A percentile compares a stretch with the other conserved stretches of the same genome.
These are phyloP conservation scores for Sphaerostilbella broomeana DNA, from an alignment of 2,329 filamentous ascomycete genomes.

Conservation along the genomic window DNA sequence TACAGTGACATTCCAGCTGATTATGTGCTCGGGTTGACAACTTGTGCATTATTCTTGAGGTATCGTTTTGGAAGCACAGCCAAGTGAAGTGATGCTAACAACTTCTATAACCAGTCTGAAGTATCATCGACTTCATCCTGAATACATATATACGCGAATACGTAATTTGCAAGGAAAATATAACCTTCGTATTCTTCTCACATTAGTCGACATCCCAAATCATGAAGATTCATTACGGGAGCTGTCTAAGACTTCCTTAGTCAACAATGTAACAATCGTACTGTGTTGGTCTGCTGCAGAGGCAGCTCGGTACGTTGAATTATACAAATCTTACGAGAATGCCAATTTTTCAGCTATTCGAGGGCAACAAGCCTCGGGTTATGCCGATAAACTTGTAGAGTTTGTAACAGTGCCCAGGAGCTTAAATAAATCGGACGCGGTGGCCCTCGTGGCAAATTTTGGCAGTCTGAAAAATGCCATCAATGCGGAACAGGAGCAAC, in stretches of 20 bases:
- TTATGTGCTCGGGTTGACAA: slow-evolving; percentile 80
- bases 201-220: slow-evolving; percentile 91
- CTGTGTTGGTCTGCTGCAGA: slow-evolving; percentile 93
- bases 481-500: slow-evolving; percentile 80
- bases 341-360: slow-evolving; percentile 74
- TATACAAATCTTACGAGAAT: slow-evolving; percentile 93
- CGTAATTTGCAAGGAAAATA: slow-evolving; percentile 78
- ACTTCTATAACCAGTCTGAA: slow-evolving; percentile 59
- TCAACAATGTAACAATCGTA: slow-evolving; percentile 89
- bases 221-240: slow-evolving; percentile 88
- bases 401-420: slow-evolving; percentile 86
- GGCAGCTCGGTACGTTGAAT: slow-evolving; percentile 85
- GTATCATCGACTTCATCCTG: slow-evolving; percentile 93
- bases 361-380: slow-evolving; percentile 75
- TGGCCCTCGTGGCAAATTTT: slow-evolving; percentile 85
- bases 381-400: slow-evolving; percentile 80
- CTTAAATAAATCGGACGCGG: slow-evolving; percentile 91
- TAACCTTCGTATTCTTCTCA: slow-evolving; percentile 75
- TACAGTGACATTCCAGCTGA: slow-evolving; percentile 96
- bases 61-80: slow-evolving; percentile 15
- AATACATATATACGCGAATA: slow-evolving; percentile 95
- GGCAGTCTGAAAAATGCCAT: slow-evolving; percentile 80
- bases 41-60: slow-evolving; percentile 84
- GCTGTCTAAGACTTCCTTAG: slow-evolving; percentile 81
- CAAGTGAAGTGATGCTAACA: not conserved